Conservation (phyloP, 2,329 filamentous ascomycete species). For the Talaromyces pinophilus region DNA sequence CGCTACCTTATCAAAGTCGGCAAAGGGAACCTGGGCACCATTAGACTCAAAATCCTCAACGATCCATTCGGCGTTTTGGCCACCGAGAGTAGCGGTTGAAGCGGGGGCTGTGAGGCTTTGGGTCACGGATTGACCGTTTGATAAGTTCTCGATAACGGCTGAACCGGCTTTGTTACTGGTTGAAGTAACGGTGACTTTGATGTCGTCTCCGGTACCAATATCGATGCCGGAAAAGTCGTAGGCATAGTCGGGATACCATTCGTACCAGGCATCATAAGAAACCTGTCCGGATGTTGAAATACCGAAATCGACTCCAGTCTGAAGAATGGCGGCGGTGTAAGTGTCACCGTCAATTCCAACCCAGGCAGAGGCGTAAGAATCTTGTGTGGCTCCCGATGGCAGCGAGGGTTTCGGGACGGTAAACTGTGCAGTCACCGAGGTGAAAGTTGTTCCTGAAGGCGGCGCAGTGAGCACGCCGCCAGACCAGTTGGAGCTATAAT, state of each 20-base stretch:
- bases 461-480: constrained; percentile 55
- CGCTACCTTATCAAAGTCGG: constrained; percentile 50
- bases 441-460: constrained; percentile 51
- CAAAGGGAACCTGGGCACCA: constrained; percentile 46
- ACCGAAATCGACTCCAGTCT: constrained; percentile 60
- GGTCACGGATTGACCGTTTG: constrained; percentile 54
- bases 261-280: constrained; percentile 60
- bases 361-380: constrained; percentile 57
- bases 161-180: constrained; percentile 48
- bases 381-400: constrained; percentile 40
- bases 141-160: constrained; percentile 55
- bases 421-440: constrained; percentile 48
- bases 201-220: constrained; percentile 49
- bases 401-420: constrained; percentile 54
- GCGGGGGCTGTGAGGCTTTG: constrained; percentile 53
- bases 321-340: constrained; percentile 56
- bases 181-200: constrained; percentile 44
- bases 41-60: constrained; percentile 57
- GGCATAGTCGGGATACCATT: constrained; percentile 61
- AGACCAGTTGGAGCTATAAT: constrained; percentile 62
- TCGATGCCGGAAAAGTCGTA: constrained; percentile 54
- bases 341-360: constrained; percentile 65
- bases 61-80: constrained; percentile 65
- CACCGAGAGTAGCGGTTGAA: constrained; percentile 46
- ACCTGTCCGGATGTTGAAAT: constrained; percentile 44